phyloP scores from a whole-genome alignment of 208 protist species.

The Leishmania tropica region DNA sequence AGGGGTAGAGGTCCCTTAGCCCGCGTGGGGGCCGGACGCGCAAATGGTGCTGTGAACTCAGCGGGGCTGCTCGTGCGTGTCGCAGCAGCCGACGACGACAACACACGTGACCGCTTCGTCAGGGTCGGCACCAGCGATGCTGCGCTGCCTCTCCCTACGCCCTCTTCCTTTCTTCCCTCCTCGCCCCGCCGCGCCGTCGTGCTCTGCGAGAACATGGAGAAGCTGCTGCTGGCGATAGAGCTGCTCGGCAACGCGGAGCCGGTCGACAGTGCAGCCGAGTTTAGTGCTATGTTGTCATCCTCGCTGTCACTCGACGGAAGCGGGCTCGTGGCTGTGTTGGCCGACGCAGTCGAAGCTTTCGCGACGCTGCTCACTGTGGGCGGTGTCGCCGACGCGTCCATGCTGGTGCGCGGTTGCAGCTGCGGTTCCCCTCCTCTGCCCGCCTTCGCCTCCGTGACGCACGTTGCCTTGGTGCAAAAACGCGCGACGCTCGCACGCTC shows the following conservation, averaged over 20 bases:
- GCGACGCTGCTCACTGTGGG: background rate
- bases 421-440: background rate
- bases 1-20: background rate
- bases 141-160: background rate
- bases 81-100: background rate
- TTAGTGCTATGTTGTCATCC: background rate
- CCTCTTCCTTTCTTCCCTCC: background rate
- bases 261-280: background rate
- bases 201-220: slow-evolving; percentile 30
- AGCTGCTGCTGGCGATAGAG: slow-evolving; percentile 32
- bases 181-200: background rate
- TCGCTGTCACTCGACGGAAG: background rate
- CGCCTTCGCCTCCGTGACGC: background rate
- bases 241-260: slow-evolving; percentile 1
- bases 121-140: background rate
- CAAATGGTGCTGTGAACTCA: no score
- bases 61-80: background rate
- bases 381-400: background rate
- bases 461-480: background rate
- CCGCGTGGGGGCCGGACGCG: background rate
- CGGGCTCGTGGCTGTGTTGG: background rate
- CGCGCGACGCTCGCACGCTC: background rate
- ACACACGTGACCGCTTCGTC: background rate
- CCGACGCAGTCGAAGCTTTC: background rate
- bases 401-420: background rate